Conservation (phyloP, 306 rosid species). For the Glycine latifolia region DNA sequence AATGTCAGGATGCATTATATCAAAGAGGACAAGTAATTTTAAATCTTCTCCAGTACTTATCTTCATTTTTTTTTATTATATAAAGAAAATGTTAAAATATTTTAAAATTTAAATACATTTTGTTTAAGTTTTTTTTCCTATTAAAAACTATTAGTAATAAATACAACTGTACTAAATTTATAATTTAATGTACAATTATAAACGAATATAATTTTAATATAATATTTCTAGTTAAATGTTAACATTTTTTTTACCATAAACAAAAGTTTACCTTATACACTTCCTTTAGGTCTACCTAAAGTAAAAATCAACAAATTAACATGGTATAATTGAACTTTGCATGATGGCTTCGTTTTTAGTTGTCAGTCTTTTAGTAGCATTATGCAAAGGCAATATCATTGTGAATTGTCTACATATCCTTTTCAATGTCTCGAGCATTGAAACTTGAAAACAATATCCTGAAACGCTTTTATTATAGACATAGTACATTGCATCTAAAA, state of each 20-base stretch:
- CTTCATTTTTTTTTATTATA: slow-evolving; percentile 35
- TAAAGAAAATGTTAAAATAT: neutral
- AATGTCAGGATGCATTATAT: slow-evolving; percentile 52
- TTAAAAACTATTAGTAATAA: neutral
- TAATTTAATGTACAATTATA: too few relatives aligned
- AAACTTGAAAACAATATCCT: slow-evolving; percentile 1
- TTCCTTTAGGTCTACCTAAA: too few relatives aligned
- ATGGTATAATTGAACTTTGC: neutral
- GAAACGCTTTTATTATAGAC: neutral
- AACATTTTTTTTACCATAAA: too few relatives aligned
- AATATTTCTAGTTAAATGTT: neutral
- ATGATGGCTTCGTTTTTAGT: neutral
- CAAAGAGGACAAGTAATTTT: slow-evolving; percentile 20
- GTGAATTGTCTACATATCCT: slow-evolving; percentile 1
- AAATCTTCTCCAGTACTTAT: slow-evolving; percentile 32
- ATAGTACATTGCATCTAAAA: neutral
- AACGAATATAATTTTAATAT: too few relatives aligned
- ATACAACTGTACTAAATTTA: too few relatives aligned
- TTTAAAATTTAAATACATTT: neutral
- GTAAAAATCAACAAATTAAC: neutral
- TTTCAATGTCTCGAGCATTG: slow-evolving; percentile 21
- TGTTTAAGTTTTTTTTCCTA: too few relatives aligned
- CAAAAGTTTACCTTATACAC: too few relatives aligned
- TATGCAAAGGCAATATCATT: neutral
- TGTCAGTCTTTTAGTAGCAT: too few relatives aligned